Conservation (phyloP, 805 yeast species). For the Lipomyces yamanashiensis region DNA sequence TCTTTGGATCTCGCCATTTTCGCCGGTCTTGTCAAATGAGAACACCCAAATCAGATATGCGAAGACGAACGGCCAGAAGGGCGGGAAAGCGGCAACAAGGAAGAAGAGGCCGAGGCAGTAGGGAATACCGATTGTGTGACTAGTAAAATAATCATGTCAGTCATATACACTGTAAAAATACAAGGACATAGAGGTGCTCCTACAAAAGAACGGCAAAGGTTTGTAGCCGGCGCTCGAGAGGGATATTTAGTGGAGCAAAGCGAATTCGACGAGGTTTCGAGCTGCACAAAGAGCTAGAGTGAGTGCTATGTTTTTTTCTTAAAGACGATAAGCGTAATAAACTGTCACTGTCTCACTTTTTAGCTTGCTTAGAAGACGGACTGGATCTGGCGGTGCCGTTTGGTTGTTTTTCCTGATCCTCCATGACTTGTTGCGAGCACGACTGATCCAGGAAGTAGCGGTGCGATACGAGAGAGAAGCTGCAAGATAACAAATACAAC, state of each 20-base stretch:
- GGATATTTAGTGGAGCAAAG: conserved; percentile 60
- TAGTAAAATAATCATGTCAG: not conserved
- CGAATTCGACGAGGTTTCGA: conserved; percentile 18
- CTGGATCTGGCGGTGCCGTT: too few relatives aligned
- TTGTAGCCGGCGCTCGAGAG: conserved; percentile 62
- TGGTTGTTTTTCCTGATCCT: too few relatives aligned
- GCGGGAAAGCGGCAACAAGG: conserved; percentile 60
- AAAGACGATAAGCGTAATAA: too few relatives aligned
- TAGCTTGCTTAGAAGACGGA: not conserved
- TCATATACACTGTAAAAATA: not conserved
- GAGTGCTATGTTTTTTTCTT: too few relatives aligned
- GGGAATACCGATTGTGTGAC: conserved; percentile 32
- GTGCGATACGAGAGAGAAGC: too few relatives aligned
- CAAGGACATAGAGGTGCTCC: conserved; percentile 32
- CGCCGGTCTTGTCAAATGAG: conserved; percentile 65
- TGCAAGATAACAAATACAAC: too few relatives aligned
- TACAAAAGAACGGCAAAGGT: conserved; percentile 68
- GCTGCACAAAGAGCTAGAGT: not conserved
- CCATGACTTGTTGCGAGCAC: too few relatives aligned
- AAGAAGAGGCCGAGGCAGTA: conserved; percentile 50
- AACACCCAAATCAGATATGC: conserved; percentile 63
- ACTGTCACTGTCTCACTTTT: not conserved
- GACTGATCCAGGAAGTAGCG: too few relatives aligned
- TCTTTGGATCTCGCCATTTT: conserved; percentile 69
- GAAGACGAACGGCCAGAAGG: conserved; percentile 68